A percentile compares a stretch with the other conserved stretches of the same genome.
Evolutionary conservation across 805 yeast species (phyloP).

Genomic region (Wickerhamomyces ciferrii): DNA sequence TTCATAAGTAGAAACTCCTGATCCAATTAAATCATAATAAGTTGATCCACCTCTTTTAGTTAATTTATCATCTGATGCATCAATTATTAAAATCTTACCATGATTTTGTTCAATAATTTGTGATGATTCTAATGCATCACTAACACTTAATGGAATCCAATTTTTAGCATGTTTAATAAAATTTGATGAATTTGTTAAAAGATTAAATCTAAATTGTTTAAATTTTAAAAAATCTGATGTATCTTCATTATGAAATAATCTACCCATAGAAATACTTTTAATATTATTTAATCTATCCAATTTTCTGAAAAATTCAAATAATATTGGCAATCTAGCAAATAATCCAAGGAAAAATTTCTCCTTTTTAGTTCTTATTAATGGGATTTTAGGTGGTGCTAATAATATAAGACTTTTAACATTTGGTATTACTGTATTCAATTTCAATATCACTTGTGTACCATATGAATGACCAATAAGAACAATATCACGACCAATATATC

Average conservation of each 20-base stretch:
- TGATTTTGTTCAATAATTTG: background rate
- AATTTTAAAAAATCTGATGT: constrained; percentile 14
- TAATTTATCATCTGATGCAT: constrained; percentile 16
- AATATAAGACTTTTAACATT: constrained; percentile 22
- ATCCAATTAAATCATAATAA: constrained; percentile 16
- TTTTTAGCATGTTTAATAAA: constrained; percentile 15
- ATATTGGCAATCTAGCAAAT: constrained; percentile 4
- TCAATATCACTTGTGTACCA: constrained; percentile 57
- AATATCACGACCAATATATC: constrained; percentile 16
- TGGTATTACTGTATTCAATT: constrained; percentile 21
- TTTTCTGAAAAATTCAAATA: constrained; percentile 18
- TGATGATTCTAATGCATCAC: constrained; percentile 10
- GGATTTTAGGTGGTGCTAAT: constrained; percentile 42
- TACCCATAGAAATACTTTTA: constrained; percentile 12
- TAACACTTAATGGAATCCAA: constrained; percentile 13
- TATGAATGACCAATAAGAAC: constrained; percentile 67
- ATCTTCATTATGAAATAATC: constrained; percentile 11
- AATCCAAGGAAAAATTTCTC: constrained; percentile 2
- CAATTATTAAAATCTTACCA: constrained; percentile 13
- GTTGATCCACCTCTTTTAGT: constrained; percentile 17
- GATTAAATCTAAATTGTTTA: constrained; percentile 22
- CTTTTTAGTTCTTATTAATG: constrained; percentile 3
- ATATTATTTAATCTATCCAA: constrained; percentile 21
- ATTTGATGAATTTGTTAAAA: constrained; percentile 14
- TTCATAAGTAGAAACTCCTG: constrained; percentile 8